Percentiles rank a stretch among this genome's conserved stretches.
These are phyloP conservation scores for Polyporus arcularius DNA, from an alignment of 768 basidiomycete genomes.

Conservation along the genomic window DNA sequence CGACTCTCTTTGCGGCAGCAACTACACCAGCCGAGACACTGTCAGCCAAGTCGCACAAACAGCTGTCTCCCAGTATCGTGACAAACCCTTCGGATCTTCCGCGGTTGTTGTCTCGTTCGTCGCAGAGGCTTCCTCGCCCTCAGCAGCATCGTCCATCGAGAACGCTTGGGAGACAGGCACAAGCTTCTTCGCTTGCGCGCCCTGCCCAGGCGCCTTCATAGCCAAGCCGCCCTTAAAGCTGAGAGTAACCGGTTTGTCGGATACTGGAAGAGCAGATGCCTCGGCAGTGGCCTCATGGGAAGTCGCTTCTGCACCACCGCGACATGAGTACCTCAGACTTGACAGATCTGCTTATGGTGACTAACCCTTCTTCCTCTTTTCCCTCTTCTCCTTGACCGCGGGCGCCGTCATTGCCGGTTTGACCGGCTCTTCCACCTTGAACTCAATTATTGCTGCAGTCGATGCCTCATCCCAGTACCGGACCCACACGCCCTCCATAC, in stretches of 20 bases:
- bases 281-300: constrained; percentile 38
- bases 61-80: constrained; percentile 16
- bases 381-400: constrained; percentile 59
- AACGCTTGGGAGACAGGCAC: constrained; percentile 60
- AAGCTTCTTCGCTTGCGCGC: constrained; percentile 32
- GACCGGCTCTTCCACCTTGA: constrained; percentile 67
- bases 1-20: constrained; percentile 65
- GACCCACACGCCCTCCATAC: constrained; percentile 72
- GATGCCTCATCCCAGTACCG: constrained; percentile 93
- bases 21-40: constrained; percentile 36
- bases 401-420: constrained; percentile 37
- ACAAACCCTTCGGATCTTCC: constrained; percentile 54
- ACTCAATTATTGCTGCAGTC: constrained; percentile 72
- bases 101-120: constrained; percentile 41
- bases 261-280: constrained; percentile 70
- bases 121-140: constrained; percentile 35
- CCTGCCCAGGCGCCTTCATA: constrained; percentile 18
- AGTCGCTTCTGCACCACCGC: not conserved
- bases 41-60: constrained; percentile 17
- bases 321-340: not conserved
- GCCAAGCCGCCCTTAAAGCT: constrained; percentile 51
- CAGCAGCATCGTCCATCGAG: constrained; percentile 56
- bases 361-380: constrained; percentile 46
- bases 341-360: not conserved
- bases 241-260: constrained; percentile 79